Conservation (phyloP, 345 rosid genomes). For the Angophora floribunda region DNA sequence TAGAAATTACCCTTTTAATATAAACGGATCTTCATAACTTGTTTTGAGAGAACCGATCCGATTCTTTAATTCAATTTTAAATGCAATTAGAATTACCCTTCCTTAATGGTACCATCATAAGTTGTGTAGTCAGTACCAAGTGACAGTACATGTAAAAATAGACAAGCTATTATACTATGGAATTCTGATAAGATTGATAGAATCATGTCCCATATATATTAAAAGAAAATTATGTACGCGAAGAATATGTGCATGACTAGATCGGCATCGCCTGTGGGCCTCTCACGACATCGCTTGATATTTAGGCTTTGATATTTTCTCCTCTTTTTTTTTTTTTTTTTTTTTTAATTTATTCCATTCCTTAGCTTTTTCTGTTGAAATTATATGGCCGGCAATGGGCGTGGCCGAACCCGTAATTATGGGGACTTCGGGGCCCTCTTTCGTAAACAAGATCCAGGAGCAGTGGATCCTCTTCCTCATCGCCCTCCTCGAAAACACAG, state of each 20-base stretch:
- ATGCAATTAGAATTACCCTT: background rate
- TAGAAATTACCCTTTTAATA: background rate
- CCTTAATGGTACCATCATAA: background rate
- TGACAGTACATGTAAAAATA: too few species aligned
- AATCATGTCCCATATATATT: background rate
- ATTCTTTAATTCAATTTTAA: background rate
- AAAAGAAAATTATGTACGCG: background rate
- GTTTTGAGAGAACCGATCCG: background rate
- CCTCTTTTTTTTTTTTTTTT: background rate
- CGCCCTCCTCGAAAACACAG: background rate
- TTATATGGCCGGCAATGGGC: background rate
- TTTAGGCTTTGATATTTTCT: background rate
- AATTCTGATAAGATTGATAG: background rate
- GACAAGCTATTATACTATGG: background rate
- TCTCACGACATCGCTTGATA: background rate
- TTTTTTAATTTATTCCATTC: background rate
- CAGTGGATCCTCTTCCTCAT: background rate
- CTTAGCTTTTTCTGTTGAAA: background rate
- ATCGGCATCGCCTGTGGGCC: background rate
- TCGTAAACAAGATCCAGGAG: background rate
- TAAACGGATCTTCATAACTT: rapidly evolving
- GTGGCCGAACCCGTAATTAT: background rate
- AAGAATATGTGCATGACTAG: background rate
- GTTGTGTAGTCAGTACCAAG: background rate
- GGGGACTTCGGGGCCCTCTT: background rate